Evolutionary conservation across 306 rosid genomes (phyloP), one percentile per base, ranked within the genome.

Genomic region (Cercis canadensis): DNA sequence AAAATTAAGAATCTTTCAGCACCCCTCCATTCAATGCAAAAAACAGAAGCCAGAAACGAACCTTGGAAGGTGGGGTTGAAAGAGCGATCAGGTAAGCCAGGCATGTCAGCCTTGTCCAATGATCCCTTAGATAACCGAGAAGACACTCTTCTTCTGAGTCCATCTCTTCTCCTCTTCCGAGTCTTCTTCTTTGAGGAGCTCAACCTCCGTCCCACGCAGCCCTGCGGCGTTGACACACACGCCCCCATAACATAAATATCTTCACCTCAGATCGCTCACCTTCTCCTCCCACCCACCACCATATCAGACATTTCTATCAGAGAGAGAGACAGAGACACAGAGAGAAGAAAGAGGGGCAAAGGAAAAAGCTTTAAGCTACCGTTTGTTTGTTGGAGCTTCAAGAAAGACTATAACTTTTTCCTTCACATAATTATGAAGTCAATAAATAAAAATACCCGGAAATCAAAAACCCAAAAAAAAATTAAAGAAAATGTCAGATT

Each of bases 21-120:
- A 24, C 29, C 1, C 1, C 29, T 24, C 29, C 29, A 24, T 24
- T 24, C 29, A 24, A 24, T 37, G 43, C 7, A 55, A 43, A 44
- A 75, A 16, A 77, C 4, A 43, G 39, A 29, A 61, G n/a, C 61
- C 10, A 67, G 32, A 62, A 69, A 62, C 2, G 32, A 66, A 94
- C 98, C 98, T 83, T 89, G 95, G 33, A 83, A 81, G 89, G 67
- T 52, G 86, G 95, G 78, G 81, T 89, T 84, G 81, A 64, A 67
- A 67, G 89, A 75, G 71, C 74, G 80, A 71, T 85, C 87, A 85
- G 84, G 65, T 34, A 81, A 45, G 34, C 58, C 75, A 0, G 84
- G 32, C 67, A 57, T 75, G 75, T 67, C 81, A 77, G 62, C 19
- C 40, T 55, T 80, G 6, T 85, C 92, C 76, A 75, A 80, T 57